These are phyloP conservation scores for Thelonectria rubi DNA, from an alignment of 2,329 filamentous ascomycete genomes.

Conservation along the genomic window DNA sequence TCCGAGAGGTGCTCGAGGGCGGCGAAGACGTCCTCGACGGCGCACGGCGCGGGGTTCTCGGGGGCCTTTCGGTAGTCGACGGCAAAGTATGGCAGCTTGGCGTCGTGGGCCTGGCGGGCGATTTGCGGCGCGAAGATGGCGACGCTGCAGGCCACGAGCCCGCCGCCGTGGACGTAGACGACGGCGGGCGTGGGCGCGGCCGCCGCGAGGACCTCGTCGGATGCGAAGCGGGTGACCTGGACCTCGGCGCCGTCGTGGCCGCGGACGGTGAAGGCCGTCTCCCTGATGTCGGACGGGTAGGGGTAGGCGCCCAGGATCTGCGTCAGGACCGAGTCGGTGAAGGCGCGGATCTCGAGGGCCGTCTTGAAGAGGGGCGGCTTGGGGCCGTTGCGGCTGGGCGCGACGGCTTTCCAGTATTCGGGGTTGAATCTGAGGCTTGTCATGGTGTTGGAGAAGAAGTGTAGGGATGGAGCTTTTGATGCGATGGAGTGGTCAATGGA, in stretches of 20 bases:
- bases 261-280: constrained; percentile 24
- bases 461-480: background rate
- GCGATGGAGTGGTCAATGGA: background rate
- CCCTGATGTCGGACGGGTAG: constrained; percentile 14
- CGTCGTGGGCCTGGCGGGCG: constrained; percentile 36
- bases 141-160: constrained; percentile 47
- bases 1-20: constrained; percentile 39
- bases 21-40: constrained; percentile 50
- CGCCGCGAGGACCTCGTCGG: background rate
- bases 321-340: constrained; percentile 5
- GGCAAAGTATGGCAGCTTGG: constrained; percentile 48
- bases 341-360: constrained; percentile 22
- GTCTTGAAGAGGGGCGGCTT: constrained; percentile 12
- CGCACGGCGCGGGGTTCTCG: constrained; percentile 49
- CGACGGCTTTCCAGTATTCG: constrained; percentile 16
- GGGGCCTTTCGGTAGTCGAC: constrained; percentile 56
- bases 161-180: constrained; percentile 53
- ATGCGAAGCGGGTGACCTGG: constrained; percentile 30
- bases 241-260: constrained; percentile 31
- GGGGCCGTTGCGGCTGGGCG: background rate
- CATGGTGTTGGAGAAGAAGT: background rate
- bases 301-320: constrained; percentile 1
- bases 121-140: constrained; percentile 39
- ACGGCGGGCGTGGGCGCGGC: constrained; percentile 39
- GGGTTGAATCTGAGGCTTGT: constrained; percentile 18